Base-by-base conservation (phyloP, 2,329 filamentous ascomycete species). In the Nakataea oryzae region DNA sequence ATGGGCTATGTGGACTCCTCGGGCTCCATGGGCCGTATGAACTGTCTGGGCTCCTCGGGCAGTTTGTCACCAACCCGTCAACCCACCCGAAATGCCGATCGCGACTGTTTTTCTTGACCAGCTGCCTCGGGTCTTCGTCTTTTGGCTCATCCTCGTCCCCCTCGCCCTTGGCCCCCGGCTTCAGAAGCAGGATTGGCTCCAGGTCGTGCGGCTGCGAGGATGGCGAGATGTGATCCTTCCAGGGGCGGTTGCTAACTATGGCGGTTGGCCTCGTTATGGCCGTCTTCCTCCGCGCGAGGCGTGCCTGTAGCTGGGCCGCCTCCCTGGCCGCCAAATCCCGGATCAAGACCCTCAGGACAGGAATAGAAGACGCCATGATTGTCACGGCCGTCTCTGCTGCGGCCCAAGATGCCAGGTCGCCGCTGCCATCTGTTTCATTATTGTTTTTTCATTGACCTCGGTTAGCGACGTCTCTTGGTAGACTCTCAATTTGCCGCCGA, bases 351-450 rank as follows among this genome's bases (percentile, higher is more conserved):
- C 70, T 69, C 13, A 74, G 64, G 8, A 72, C 66, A 4, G 65
- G 71, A 29, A 74, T 69, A 9, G 71, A 72, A 2, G 70, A 66
- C 9, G 70, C 72, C 65, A 72, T 70, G 58, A 74, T 73, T 7
- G 72, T 73, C 14, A 71, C 70, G 54, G 72, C 69, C 13, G 69
- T 69, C 62, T 74, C 72, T 13, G 70, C 71, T 7, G 67, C 65
- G 27, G 69, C 69, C 67, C 67, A 70, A 24, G 68, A 65, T 0
- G 62, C 56, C 26, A 71, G 66, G 9, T 67, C 64, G 29, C 66
- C 65, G 54, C 64, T 62, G 32, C 64, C 50, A 34, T 66, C 66
- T 66, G 50, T 29, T 63, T 64, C 1, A 61, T 57, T n/a, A n/a
- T n/a, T n/a, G n/a, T n/a, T n/a, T 32, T 67, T 50, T n/a, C 21